Evolutionary conservation across 2,329 filamentous ascomycete species (phyloP).

Genomic region (Trichoderma harzianum): DNA sequence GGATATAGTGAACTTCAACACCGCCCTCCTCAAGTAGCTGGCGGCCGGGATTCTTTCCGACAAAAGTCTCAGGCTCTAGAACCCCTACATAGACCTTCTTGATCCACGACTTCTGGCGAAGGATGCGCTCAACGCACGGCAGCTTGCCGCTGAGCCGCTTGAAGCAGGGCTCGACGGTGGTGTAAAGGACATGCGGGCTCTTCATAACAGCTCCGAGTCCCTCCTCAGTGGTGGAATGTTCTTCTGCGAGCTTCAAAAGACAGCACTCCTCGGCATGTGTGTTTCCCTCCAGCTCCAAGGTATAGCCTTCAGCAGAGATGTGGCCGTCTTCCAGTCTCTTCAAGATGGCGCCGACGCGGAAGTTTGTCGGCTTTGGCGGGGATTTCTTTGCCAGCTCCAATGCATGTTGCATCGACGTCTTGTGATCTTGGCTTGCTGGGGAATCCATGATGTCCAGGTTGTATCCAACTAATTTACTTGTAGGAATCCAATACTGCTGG

Average conservation of each 20-base stretch:
- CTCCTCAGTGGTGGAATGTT: conserved; percentile 50
- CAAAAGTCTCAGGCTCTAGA: conserved; percentile 85
- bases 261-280: conserved; percentile 96
- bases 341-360: conserved; percentile 89
- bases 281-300: conserved; percentile 85
- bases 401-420: conserved; percentile 62
- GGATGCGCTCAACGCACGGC: conserved; percentile 75
- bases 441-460: conserved; percentile 23
- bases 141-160: conserved; percentile 70
- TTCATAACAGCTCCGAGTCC: conserved; percentile 43
- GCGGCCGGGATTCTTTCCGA: conserved; percentile 74
- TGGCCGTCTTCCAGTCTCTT: conserved; percentile 54
- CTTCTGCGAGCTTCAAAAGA: conserved; percentile 65
- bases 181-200: conserved; percentile 62
- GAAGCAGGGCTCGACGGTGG: conserved; percentile 86
- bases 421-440: conserved; percentile 40
- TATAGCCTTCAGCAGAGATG: conserved; percentile 80
- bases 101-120: conserved; percentile 60
- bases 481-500: not conserved
- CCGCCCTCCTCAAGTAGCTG: conserved; percentile 67
- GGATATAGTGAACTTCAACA: conserved; percentile 68
- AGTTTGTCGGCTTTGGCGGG: conserved; percentile 85
- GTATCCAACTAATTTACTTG: not conserved
- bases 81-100: conserved; percentile 83
- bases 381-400: conserved; percentile 75